These are phyloP conservation scores for Sedum album DNA, from an alignment of 164 flowering plant species.

Conservation along the genomic window DNA sequence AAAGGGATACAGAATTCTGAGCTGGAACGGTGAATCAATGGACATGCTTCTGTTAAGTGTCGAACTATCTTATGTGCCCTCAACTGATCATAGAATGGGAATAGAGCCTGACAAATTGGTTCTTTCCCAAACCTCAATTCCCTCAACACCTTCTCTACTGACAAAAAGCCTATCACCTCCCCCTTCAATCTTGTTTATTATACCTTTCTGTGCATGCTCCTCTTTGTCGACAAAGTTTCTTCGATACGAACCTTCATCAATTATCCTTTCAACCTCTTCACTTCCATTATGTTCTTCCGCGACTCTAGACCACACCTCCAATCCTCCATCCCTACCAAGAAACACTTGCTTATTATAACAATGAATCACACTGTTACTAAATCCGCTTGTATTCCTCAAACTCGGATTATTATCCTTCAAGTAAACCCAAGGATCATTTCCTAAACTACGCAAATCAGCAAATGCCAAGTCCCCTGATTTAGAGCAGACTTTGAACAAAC, in stretches of 20 bases:
- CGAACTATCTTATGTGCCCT: neutral
- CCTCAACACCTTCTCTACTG: slow-evolving; percentile 68
- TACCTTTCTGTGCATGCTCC: slow-evolving; percentile 46
- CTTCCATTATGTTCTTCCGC: slow-evolving; percentile 17
- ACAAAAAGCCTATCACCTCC: slow-evolving; percentile 89
- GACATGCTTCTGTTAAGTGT: neutral
- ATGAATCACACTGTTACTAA: slow-evolving; percentile 25
- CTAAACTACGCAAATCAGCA: slow-evolving; percentile 69
- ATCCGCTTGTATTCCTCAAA: slow-evolving; percentile 34
- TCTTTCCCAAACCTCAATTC: slow-evolving; percentile 92
- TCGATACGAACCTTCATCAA: slow-evolving; percentile 31
- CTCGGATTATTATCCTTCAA: slow-evolving; percentile 68
- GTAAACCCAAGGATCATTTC: slow-evolving; percentile 92
- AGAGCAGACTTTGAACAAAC: slow-evolving; percentile 70
- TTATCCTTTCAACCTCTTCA: slow-evolving; percentile 14
- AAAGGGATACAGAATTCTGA: neutral
- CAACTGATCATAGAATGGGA: slow-evolving; percentile 21
- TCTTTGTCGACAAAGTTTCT: slow-evolving; percentile 71
- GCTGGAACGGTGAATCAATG: neutral
- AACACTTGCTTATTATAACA: slow-evolving; percentile 71
- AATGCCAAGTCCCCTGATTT: slow-evolving; percentile 76
- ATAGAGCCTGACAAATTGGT: slow-evolving; percentile 34
- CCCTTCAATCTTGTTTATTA: slow-evolving; percentile 60
- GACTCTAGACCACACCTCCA: slow-evolving; percentile 82
- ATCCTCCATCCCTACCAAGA: slow-evolving; percentile 54